Conservation (phyloP, 805 yeast genomes). For the Lipomyces kockii region DNA sequence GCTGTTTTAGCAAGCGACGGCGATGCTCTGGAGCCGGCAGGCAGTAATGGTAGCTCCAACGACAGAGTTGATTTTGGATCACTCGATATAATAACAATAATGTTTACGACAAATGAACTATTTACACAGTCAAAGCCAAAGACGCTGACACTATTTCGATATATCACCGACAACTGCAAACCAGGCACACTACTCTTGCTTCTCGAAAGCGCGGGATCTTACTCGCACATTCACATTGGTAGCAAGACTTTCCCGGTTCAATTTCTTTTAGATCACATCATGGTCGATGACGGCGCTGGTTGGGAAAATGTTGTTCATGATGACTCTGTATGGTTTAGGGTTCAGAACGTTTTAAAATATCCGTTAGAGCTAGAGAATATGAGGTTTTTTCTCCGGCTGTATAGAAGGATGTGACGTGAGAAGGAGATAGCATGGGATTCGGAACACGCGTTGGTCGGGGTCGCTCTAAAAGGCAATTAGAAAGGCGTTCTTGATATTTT, state of each 20-base stretch:
- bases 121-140: slow-evolving; percentile 69
- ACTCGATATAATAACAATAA: slow-evolving; percentile 63
- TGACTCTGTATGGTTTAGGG: slow-evolving; percentile 84
- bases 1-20: neutral
- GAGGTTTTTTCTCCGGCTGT: slow-evolving; percentile 82
- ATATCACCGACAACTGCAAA: slow-evolving; percentile 56
- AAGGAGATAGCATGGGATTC: neutral
- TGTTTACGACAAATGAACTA: slow-evolving; percentile 87
- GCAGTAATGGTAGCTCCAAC: neutral
- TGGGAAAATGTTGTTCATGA: slow-evolving; percentile 71
- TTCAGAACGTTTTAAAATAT: slow-evolving; percentile 56
- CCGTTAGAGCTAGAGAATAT: slow-evolving; percentile 78
- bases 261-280: slow-evolving; percentile 72
- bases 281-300: slow-evolving; percentile 45
- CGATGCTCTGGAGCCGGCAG: neutral
- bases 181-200: slow-evolving; percentile 66
- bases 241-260: slow-evolving; percentile 80
- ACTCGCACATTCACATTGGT: slow-evolving; percentile 78
- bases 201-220: slow-evolving; percentile 89
- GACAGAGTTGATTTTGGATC: slow-evolving; percentile 11
- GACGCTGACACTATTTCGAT: slow-evolving; percentile 63
- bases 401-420: slow-evolving; percentile 54
- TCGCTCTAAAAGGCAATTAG: no score
- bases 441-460: neutral
- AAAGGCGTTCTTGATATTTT: neutral